Base-by-base conservation (phyloP, 148 eudicot species). In the Persicaria maculosa region DNA sequence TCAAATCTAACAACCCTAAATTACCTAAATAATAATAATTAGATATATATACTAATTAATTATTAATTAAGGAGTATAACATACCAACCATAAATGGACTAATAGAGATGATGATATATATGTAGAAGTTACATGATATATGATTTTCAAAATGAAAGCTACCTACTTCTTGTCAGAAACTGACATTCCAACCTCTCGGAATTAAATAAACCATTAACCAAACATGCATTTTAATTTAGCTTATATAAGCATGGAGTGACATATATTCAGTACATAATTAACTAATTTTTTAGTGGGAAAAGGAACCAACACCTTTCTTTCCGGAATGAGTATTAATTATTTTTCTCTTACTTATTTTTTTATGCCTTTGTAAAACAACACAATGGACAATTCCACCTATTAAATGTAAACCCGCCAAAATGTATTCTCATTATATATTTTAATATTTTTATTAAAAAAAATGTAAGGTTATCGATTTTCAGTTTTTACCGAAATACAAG, bases 181-280 rank as follows among this genome's bases (percentile, higher is more conserved):
- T 6, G 70, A 65, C 70, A 46, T 17, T 65, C 45, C 70, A 65
- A 45, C 70, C 70, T 65, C 70, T 65, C 8, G 40, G 70, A 65
- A 65, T 65, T 65, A 65, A 65, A 65, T 36, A 65, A 11, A 65
- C 6, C 17, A 65, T 65, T 65, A 65, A 65, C 70, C 70, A 65
- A 31, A 65, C 70, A 65, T 65, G 70, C 17, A 65, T 65, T 40
- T 65, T 15, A 65, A 36, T 65, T 40, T 36, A 48, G 70, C 70
- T 65, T 65, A 65, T 65, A 65, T 65, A 36, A 65, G 70, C 69
- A 64, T 64, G 45, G 45, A 31, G 1, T 31, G 36, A 44, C n/a
- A 36, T 44, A 64, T 45, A 64, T 31, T 31, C 46, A 36, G 46
- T 40, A 64, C 45, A 64, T 44, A 64, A 6, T 10, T 31, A 64